Percentiles rank a stretch among this genome's conserved stretches.
These are phyloP conservation scores for Phytophthora pinifolia DNA, from an alignment of 352 stramenopile genomes.

Conservation along the genomic window DNA sequence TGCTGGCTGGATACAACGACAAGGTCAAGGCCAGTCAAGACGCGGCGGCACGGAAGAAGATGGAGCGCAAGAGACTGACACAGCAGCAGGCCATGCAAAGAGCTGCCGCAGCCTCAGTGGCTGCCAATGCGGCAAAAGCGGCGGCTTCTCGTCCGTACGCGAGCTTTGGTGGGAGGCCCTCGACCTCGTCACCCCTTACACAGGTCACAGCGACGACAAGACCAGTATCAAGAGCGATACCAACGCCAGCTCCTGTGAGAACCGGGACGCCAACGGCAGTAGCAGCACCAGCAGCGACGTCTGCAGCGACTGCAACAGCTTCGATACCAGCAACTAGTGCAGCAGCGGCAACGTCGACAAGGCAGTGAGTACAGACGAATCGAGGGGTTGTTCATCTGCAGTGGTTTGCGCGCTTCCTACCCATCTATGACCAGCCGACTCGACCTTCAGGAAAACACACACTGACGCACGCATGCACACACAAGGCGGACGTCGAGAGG, in stretches of 20 bases:
- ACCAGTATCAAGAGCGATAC: not conserved
- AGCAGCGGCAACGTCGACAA: not conserved
- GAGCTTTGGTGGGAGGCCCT: slow-evolving; percentile 5
- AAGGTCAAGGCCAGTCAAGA: slow-evolving; percentile 74
- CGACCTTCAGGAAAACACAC: slow-evolving; percentile 14
- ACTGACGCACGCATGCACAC: slow-evolving; percentile 21
- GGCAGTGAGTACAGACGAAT: slow-evolving; percentile 23
- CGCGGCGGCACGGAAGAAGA: slow-evolving; percentile 52
- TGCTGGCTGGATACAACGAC: slow-evolving; percentile 63
- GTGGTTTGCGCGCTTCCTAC: slow-evolving; percentile 20
- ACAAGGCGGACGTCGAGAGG: slow-evolving; percentile 18
- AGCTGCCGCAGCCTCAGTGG: slow-evolving; percentile 16
- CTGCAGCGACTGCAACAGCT: not conserved
- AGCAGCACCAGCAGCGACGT: not conserved
- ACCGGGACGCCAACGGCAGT: not conserved
- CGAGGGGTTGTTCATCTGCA: slow-evolving; percentile 19
- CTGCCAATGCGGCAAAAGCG: slow-evolving; percentile 17
- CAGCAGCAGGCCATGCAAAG: slow-evolving; percentile 38
- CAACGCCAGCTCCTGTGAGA: not conserved
- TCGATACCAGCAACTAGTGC: not conserved
- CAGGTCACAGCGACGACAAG: too few relatives aligned
- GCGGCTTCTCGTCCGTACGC: not conserved
- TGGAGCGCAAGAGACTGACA: slow-evolving; percentile 53
- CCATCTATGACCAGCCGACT: slow-evolving; percentile 25
- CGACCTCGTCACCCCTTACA: not conserved